These are phyloP conservation scores for Leccinellum luteum DNA, from an alignment of 768 basidiomycete species.

Conservation along the genomic window DNA sequence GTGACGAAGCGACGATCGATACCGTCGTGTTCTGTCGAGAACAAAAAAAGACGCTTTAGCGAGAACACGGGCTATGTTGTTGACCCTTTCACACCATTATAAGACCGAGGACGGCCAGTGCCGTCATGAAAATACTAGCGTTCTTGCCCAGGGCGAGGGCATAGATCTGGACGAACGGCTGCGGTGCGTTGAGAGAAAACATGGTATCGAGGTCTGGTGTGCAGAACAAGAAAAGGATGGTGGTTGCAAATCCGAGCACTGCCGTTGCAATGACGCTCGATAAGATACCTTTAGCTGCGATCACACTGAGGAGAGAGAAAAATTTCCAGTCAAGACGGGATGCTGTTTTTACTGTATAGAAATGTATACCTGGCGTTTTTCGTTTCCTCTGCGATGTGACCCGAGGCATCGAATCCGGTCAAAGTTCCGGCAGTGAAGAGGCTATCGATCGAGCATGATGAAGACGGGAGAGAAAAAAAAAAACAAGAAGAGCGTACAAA, in stretches of 20 bases:
- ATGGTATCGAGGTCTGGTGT: constrained; percentile 74
- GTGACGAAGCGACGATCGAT: constrained; percentile 83
- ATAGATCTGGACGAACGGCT: constrained; percentile 90
- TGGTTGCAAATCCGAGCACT: constrained; percentile 71
- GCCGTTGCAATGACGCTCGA: constrained; percentile 76
- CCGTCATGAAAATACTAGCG: constrained; percentile 83
- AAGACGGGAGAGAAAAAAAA: background rate
- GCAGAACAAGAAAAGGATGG: constrained; percentile 82
- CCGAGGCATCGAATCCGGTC: constrained; percentile 89
- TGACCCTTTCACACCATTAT: constrained; percentile 57
- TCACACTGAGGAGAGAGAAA: constrained; percentile 43
- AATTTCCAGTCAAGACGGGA: background rate
- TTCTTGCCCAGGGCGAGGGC: constrained; percentile 78
- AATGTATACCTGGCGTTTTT: constrained; percentile 63
- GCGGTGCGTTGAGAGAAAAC: constrained; percentile 77
- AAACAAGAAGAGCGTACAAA: constrained; percentile 49
- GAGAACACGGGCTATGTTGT: background rate
- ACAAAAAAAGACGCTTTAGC: background rate
- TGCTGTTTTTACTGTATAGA: background rate
- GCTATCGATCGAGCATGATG: constrained; percentile 51
- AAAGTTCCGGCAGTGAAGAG: constrained; percentile 85
- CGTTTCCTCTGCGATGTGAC: constrained; percentile 87
- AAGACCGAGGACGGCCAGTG: constrained; percentile 79
- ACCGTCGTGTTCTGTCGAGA: constrained; percentile 73
- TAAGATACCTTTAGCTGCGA: constrained; percentile 82